Base-by-base conservation (phyloP, 1,284 basidiomycete species). In the Pseudozyma sp. region DNA sequence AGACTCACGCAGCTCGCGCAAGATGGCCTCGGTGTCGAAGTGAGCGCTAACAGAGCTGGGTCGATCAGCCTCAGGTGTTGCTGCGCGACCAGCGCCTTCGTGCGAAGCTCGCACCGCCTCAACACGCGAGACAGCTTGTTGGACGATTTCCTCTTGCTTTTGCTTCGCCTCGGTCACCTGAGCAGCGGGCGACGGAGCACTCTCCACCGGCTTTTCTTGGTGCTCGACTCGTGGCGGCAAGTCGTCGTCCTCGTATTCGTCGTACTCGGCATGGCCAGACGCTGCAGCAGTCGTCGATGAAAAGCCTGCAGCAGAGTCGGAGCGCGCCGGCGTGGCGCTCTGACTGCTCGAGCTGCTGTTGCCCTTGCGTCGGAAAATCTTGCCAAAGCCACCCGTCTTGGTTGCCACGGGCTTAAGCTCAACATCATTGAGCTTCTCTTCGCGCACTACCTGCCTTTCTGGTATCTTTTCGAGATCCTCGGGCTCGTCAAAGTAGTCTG, bases 401-500 rank as follows among this genome's bases (percentile, higher is more conserved):
- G 76, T 80, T 6, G 70, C 40, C n/a, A 79, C 75, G 6, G 74
- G 50, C 50, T 74, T 78, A 47, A 77, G 63, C 57, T 81, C 78
- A 18, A 66, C 14, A 1, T 73, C 48, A 16, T 25, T 44, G 2
- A 60, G 42, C 53, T 53, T 48, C 45, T 66, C 63, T 19, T 69
- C 62, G 10, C 21, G 60, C 5, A 82, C 68, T 7, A 83, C 69
- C 52, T 84, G 76, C 31, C 83, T 59, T 49, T 84, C 83, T 3
- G 82, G 83, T 6, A 85, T 77, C 34, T 76, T 72, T 21, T 70
- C 70, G 19, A 85, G 65, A 38, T 83, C 80, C 47, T 84, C 83
- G 6, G 83, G 83, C 69, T 85, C 83, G 59, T 85, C 83, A 71
- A 85, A 85, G 76, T 83, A 85, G 65, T 85, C 83, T 1, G 83